Base-by-base conservation (phyloP, 2,329 filamentous ascomycete species). In the Cryoendolithus antarcticus region DNA sequence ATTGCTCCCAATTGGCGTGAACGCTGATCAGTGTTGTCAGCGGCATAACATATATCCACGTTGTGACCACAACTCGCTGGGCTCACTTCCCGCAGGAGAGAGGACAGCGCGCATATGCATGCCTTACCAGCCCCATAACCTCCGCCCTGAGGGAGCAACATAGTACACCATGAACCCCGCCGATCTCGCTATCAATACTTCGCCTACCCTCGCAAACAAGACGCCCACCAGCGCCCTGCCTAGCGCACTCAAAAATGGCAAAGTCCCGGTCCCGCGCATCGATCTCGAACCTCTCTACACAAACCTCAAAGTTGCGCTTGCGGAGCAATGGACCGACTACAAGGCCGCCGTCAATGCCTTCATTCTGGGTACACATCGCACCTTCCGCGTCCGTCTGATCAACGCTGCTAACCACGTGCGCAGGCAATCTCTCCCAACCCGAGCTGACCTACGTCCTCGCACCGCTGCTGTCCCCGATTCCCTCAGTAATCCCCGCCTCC, bases 221-320 rank as follows among this genome's bases (percentile, higher is more conserved):
- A 45, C 49, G 9, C 40, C 50, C 4, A 44, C 51, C 8, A 45
- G 47, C 8, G 47, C 50, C 9, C 36, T 37, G 3, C n/a, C 42
- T 1, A 32, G 43, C n/a, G 43, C 50, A 30, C 57, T 67, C 45
- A 71, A 71, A 43, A 63, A 66, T 35, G 65, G 66, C 32, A 55
- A 50, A 40, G 65, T 66, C 37, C 66, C 66, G n/a, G 68, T 73
- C 15, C 74, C 73, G 47, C 71, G 76, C 45, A 66, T 80, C 40
- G 75, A 80, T 48, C 60, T 77, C 37, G 76, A 80, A 53, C 72
- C 74, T 19, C 63, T 77, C 37, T 79, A 80, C 52, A 69, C 71
- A 7, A 69, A 74, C 44, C 62, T 80, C 39, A 79, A 79, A 53
- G 62, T 65, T 37, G 67, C 69, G 12, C 69, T 80, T 43, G 71